Evolutionary conservation across 2,329 filamentous ascomycete genomes (phyloP).

Genomic region (Phyllosticta ampelicida): DNA sequence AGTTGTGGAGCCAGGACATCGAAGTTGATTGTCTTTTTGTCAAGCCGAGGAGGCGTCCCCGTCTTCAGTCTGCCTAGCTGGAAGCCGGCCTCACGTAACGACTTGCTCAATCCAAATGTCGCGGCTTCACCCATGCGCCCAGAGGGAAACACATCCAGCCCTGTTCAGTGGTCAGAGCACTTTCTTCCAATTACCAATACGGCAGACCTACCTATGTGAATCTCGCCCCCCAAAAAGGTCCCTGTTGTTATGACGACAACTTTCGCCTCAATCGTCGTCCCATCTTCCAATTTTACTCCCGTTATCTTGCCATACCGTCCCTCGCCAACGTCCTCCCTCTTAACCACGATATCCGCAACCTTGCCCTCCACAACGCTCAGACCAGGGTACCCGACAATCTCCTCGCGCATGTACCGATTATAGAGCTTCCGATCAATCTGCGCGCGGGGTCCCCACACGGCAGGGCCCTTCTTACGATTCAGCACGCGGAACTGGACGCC

Average conservation of each 20-base stretch:
- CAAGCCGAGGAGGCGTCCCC: constrained; percentile 82
- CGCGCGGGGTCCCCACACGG: constrained; percentile 92
- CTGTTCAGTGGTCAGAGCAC: constrained; percentile 14
- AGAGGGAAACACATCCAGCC: constrained; percentile 70
- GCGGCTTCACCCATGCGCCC: constrained; percentile 91
- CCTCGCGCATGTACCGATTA: constrained; percentile 80
- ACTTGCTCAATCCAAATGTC: constrained; percentile 86
- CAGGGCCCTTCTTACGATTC: constrained; percentile 82
- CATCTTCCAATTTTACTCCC: constrained; percentile 78
- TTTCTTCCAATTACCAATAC: background rate
- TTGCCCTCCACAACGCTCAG: constrained; percentile 74
- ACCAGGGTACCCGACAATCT: constrained; percentile 67
- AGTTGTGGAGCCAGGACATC: constrained; percentile 57
- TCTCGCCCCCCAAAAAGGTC: constrained; percentile 90
- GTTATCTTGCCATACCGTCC: constrained; percentile 61
- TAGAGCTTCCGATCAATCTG: constrained; percentile 92
- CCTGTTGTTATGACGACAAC: constrained; percentile 92
- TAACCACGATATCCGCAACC: constrained; percentile 81
- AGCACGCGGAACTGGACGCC: constrained; percentile 88
- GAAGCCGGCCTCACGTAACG: constrained; percentile 78
- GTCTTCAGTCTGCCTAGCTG: constrained; percentile 86
- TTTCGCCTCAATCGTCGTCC: constrained; percentile 67
- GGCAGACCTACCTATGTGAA: constrained; percentile 59
- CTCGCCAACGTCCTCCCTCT: constrained; percentile 61
- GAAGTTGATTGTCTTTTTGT: constrained; percentile 74